These are phyloP conservation scores for Cystobasidium sp. DNA, from an alignment of 1,284 basidiomycete species.

Conservation along the genomic window DNA sequence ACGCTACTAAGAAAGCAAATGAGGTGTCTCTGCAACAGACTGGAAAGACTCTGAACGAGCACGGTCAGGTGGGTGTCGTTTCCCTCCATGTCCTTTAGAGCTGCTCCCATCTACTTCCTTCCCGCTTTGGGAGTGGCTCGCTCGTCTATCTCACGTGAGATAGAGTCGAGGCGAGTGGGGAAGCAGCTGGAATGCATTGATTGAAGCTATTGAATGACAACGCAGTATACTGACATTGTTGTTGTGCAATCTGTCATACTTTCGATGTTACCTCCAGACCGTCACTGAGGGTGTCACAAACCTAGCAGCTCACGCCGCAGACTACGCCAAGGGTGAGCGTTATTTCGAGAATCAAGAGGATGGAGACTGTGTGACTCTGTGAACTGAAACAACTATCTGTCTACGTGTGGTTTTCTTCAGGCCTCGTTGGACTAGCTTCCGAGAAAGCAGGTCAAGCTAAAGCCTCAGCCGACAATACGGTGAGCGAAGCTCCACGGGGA, in stretches of 20 bases:
- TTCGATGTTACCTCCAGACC: constrained; percentile 11
- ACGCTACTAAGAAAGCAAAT: constrained; percentile 29
- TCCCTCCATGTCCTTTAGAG: not conserved
- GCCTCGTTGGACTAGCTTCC: constrained; percentile 28
- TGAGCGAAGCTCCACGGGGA: not conserved
- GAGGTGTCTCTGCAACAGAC: constrained; percentile 35
- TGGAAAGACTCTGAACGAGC: constrained; percentile 41
- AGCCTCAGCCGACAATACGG: constrained; percentile 39
- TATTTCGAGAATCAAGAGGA: not conserved
- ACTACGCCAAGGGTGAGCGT: constrained; percentile 40
- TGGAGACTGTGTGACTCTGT: not conserved
- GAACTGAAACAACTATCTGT: not conserved
- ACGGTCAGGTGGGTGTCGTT: constrained; percentile 23
- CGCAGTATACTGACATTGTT: no score
- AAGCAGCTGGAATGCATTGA: no score
- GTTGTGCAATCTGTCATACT: no score
- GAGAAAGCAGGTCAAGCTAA: constrained; percentile 43
- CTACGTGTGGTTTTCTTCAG: constrained; percentile 2
- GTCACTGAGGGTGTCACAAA: constrained; percentile 19
- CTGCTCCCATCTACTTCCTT: no score
- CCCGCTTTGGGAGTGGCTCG: no score
- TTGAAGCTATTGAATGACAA: no score
- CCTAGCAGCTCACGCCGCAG: constrained; percentile 31
- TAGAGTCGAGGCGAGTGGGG: no score
- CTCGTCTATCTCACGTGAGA: no score